Base-by-base conservation (phyloP, 106 monocot genomes). In the Dendrobium officinale region DNA sequence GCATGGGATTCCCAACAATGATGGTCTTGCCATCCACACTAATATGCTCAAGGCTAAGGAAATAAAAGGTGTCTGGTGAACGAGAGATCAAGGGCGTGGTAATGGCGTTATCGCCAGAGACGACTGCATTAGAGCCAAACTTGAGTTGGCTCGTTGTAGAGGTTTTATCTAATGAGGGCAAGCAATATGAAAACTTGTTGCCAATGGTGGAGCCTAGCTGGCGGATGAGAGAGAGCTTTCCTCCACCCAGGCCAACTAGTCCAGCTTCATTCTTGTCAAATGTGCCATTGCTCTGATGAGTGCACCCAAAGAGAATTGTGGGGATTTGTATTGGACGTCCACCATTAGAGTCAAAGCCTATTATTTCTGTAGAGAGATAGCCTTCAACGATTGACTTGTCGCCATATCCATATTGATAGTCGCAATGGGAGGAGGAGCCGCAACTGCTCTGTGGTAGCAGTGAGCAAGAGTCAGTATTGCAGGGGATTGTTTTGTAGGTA, bases 171-270 rank as follows among this genome's bases (percentile, higher is more conserved):
- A 48, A 45, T 17, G 27, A 67, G 26, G 82, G 82, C 2, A 89
- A 26, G 44, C 86, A 89, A 80, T 86, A 89, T 26, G 89, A 89
- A 76, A 89, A 89, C 77, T 66, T 86, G 13, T 42, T 27, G 27
- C 9, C 9, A 45, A 9, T 45, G 9, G 8, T 45, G 13, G 79
- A 45, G 19, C 85, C 78, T 7, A 90, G 27, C 49, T 90, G 87
- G 0, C 79, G 22, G 37, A 37, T 37, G 37, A 37, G 37, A 37
- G 37, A 37, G 37, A 37, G 37, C 37, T 37, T 37, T 37, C 37
- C 37, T 37, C 37, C 37, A 37, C 37, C 37, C 37, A 37, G 37
- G 2, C 37, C 37, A 37, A 37, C 37, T 37, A 37, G 37, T 37
- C 37, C 37, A 37, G 3, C 37, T 2, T 37, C 37, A 37, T 37